Evolutionary conservation across 306 rosid genomes (phyloP).

Genomic region (Glycine soja): DNA sequence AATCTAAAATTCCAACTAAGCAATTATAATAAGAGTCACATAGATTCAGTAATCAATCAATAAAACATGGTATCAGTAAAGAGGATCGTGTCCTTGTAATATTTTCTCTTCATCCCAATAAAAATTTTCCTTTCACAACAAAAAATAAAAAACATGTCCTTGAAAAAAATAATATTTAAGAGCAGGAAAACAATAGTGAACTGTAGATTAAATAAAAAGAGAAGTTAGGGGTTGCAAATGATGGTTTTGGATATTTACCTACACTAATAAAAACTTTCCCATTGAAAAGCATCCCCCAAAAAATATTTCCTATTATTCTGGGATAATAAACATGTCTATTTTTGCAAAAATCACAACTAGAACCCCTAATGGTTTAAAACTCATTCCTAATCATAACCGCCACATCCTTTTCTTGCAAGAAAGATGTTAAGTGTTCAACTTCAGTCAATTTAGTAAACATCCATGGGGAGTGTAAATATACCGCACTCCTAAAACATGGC

Average conservation of each 20-base stretch:
- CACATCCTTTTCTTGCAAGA: not conserved
- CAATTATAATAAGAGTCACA: slow-evolving; percentile 14
- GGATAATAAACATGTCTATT: not conserved
- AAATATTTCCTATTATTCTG: not conserved
- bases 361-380: slow-evolving; percentile 10
- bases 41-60: slow-evolving; percentile 1
- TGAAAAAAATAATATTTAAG: not conserved
- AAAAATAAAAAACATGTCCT: not conserved
- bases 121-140: not conserved
- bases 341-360: slow-evolving; percentile 17
- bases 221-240: not conserved
- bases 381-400: slow-evolving; percentile 30
- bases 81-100: not conserved
- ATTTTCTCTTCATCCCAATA: slow-evolving; percentile 4
- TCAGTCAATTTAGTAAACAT: slow-evolving; percentile 18
- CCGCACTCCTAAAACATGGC: not conserved
- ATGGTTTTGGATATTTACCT: slow-evolving; percentile 34
- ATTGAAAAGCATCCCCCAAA: not conserved
- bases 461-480: slow-evolving; percentile 4
- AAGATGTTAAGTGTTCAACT: slow-evolving; percentile 24
- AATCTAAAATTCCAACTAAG: slow-evolving; percentile 1
- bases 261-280: not conserved
- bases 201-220: not conserved
- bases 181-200: not conserved
- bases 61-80: slow-evolving; percentile 12